Percentiles rank a stretch among this genome's conserved stretches.
These are phyloP conservation scores for Psilocybe cyanescens DNA, from an alignment of 768 basidiomycete genomes.

Conservation along the genomic window DNA sequence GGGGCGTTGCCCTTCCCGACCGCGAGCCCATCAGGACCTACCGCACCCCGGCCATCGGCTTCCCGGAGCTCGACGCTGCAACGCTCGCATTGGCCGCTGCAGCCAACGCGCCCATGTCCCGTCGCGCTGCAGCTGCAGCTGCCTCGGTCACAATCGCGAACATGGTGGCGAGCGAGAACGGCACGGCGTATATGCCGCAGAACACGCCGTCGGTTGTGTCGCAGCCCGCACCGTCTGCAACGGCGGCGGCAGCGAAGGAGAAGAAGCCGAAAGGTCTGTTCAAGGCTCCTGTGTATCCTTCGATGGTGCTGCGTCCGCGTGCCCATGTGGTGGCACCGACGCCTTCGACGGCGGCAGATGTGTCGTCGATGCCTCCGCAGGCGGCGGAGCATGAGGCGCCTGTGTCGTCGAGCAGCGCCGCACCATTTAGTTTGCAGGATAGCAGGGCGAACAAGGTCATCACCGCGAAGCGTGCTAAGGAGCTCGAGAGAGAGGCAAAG, in stretches of 20 bases:
- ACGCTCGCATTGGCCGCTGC: slow-evolving; percentile 69
- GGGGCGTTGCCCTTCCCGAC: slow-evolving; percentile 87
- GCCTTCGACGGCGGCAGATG: slow-evolving; percentile 69
- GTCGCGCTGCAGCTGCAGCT: slow-evolving; percentile 86
- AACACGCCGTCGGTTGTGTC: slow-evolving; percentile 36
- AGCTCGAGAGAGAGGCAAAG: slow-evolving; percentile 81
- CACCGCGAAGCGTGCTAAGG: slow-evolving; percentile 68
- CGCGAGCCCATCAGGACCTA: slow-evolving; percentile 91
- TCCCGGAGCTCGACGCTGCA: slow-evolving; percentile 77
- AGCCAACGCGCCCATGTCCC: slow-evolving; percentile 67
- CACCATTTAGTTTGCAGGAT: slow-evolving; percentile 42
- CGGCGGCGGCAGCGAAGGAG: slow-evolving; percentile 46
- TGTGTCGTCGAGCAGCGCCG: slow-evolving; percentile 34
- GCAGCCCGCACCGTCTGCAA: slow-evolving; percentile 34
- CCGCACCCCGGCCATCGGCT: slow-evolving; percentile 86
- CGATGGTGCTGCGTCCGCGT: slow-evolving; percentile 58
- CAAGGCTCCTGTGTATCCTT: slow-evolving; percentile 68
- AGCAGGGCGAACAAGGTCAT: slow-evolving; percentile 49
- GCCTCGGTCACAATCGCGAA: slow-evolving; percentile 86
- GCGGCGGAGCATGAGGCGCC: slow-evolving; percentile 67
- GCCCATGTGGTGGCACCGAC: slow-evolving; percentile 65
- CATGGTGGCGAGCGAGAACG: slow-evolving; percentile 93
- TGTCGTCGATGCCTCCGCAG: slow-evolving; percentile 53
- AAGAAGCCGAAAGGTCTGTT: slow-evolving; percentile 74
- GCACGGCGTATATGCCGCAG: slow-evolving; percentile 59